Conservation (phyloP, 306 rosid genomes). For the Vachellia collinsii region DNA sequence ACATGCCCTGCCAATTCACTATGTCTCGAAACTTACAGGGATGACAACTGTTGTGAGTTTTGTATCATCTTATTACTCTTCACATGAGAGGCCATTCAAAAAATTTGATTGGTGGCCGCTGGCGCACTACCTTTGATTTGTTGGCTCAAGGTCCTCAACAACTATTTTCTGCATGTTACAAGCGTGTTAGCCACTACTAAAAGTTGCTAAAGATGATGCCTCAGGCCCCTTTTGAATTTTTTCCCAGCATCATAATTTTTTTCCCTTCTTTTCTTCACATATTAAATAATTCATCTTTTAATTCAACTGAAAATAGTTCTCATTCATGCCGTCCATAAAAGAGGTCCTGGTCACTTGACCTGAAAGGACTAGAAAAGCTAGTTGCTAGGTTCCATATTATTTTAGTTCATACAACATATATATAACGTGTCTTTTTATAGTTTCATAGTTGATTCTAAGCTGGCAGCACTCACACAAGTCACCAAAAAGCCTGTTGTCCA, state of each 20-base stretch:
- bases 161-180: not conserved
- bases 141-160: not conserved
- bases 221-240: not conserved
- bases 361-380: not conserved
- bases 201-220: not conserved
- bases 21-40: not conserved
- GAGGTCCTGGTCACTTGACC: not conserved
- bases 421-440: not conserved
- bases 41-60: not conserved
- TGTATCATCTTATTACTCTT: not conserved
- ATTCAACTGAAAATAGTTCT: not conserved
- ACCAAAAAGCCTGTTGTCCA: not conserved
- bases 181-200: not conserved
- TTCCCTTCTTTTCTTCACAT: not conserved
- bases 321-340: not conserved
- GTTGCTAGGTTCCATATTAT: not conserved
- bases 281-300: not conserved
- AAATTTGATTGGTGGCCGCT: slow-evolving; percentile 9
- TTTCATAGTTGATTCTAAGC: not conserved
- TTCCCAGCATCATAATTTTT: not conserved
- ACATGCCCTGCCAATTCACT: not conserved
- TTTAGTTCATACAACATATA: not conserved
- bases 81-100: not conserved
- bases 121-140: not conserved
- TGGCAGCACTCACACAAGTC: slow-evolving; percentile 1